phyloP scores from a whole-genome alignment of 768 basidiomycete genomes.

The Xerocomellus chrysenteron region DNA sequence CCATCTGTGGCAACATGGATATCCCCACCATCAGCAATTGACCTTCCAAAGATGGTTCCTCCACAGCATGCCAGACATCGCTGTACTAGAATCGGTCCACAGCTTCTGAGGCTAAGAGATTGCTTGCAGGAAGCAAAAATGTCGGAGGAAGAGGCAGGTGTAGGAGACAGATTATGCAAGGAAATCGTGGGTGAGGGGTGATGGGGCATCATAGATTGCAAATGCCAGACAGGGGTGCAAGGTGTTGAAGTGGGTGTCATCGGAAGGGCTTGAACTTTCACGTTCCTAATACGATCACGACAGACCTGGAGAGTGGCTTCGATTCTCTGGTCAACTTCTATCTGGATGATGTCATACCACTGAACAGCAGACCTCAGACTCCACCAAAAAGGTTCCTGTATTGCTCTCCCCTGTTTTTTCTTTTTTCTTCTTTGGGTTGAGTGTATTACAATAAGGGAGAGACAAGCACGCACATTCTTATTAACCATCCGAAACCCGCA shows the following conservation, averaged over 20 bases:
- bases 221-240: no score
- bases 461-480: not conserved
- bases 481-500: not conserved
- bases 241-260: no score
- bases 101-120: not conserved
- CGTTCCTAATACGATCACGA: no score
- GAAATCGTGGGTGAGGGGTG: no score
- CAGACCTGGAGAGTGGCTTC: not conserved
- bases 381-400: conserved; percentile 27
- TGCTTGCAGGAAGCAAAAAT: no score
- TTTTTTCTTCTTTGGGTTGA: not conserved
- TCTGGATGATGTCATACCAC: conserved; percentile 29
- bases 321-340: conserved; percentile 6
- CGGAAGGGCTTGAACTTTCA: no score
- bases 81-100: not conserved
- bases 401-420: not conserved
- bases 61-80: not conserved
- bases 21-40: not conserved
- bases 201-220: no score
- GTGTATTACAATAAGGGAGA: no score
- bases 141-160: no score
- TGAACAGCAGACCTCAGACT: conserved; percentile 26
- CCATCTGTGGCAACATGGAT: conserved; percentile 1
- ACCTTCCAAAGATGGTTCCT: not conserved
- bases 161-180: no score